Conservation (phyloP, 2,329 filamentous ascomycete genomes). For the Diaporthe ampelina region DNA sequence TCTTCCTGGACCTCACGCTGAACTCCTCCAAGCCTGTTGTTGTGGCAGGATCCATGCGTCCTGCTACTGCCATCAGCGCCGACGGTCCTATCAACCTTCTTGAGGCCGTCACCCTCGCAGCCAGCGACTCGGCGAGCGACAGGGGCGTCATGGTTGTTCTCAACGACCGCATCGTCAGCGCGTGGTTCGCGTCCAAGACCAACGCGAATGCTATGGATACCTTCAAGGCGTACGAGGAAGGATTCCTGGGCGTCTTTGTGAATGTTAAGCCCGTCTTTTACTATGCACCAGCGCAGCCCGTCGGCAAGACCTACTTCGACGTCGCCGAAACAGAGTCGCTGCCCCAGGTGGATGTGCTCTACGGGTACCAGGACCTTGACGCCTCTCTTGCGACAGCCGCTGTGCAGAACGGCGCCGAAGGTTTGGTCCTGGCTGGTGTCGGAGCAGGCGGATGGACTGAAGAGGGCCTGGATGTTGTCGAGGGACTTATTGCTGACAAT, state of each 20-base stretch:
- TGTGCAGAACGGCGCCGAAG: slow-evolving; percentile 63
- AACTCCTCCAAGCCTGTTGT: slow-evolving; percentile 71
- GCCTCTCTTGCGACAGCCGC: slow-evolving; percentile 62
- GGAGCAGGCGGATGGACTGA: slow-evolving; percentile 66
- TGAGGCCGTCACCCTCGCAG: slow-evolving; percentile 70
- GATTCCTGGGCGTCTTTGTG: slow-evolving; percentile 70
- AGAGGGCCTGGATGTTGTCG: slow-evolving; percentile 55
- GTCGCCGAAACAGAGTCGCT: slow-evolving; percentile 53
- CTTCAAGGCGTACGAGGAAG: slow-evolving; percentile 70
- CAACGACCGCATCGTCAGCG: slow-evolving; percentile 72
- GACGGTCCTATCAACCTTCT: slow-evolving; percentile 75
- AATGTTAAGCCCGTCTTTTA: slow-evolving; percentile 72
- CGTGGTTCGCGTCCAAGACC: slow-evolving; percentile 72
- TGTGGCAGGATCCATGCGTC: slow-evolving; percentile 73
- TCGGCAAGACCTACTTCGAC: slow-evolving; percentile 60
- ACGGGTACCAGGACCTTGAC: slow-evolving; percentile 67
- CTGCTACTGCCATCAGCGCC: slow-evolving; percentile 72
- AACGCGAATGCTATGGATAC: slow-evolving; percentile 75
- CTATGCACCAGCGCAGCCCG: slow-evolving; percentile 64
- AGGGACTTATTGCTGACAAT: slow-evolving; percentile 59
- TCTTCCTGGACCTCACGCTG: slow-evolving; percentile 72
- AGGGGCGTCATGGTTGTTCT: slow-evolving; percentile 72
- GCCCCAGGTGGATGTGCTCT: slow-evolving; percentile 69
- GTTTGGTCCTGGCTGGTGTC: slow-evolving; percentile 68
- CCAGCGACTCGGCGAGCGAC: slow-evolving; percentile 57